Percentiles rank a stretch among this genome's conserved stretches.
These are phyloP conservation scores for Termitomyces sp. DNA, from an alignment of 768 basidiomycete genomes.

Conservation along the genomic window DNA sequence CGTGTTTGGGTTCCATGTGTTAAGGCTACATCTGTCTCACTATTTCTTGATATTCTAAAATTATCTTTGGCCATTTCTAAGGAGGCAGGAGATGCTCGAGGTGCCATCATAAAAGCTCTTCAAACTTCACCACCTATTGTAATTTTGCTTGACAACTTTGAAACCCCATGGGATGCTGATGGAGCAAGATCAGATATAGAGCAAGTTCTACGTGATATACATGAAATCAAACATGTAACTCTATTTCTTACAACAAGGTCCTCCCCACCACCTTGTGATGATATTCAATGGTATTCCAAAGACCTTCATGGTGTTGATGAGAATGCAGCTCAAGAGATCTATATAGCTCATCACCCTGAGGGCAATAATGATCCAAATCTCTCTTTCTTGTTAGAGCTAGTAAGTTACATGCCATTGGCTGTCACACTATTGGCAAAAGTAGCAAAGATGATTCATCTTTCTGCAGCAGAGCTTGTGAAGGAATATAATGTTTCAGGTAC, in stretches of 20 bases:
- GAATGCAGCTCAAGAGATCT: slow-evolving; percentile 17
- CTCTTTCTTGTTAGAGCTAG: slow-evolving; percentile 13
- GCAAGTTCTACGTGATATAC: not conserved
- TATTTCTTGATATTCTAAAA: not conserved
- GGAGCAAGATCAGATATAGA: slow-evolving; percentile 18
- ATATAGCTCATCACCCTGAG: slow-evolving; percentile 14
- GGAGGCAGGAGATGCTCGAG: not conserved
- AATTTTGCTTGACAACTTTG: slow-evolving; percentile 35
- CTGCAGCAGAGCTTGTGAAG: not conserved
- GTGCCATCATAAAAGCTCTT: not conserved
- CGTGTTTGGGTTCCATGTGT: slow-evolving; percentile 25
- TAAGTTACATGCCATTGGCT: slow-evolving; percentile 28
- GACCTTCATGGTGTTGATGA: slow-evolving; percentile 14
- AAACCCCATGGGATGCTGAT: slow-evolving; percentile 29
- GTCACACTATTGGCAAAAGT: slow-evolving; percentile 27
- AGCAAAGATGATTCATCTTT: not conserved
- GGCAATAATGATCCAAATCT: slow-evolving; percentile 18
- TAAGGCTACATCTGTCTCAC: not conserved
- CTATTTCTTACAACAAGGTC: not conserved
- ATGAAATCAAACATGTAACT: not conserved
- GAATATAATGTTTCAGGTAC: not conserved
- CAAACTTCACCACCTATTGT: not conserved
- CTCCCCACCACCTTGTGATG: slow-evolving; percentile 17
- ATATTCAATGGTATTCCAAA: slow-evolving; percentile 18
- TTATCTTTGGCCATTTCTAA: not conserved